A percentile compares a stretch with the other conserved stretches of the same genome.
Conservation (phyloP, 2,329 filamentous ascomycete species). For the Aspergillus fumigatus region DNA sequence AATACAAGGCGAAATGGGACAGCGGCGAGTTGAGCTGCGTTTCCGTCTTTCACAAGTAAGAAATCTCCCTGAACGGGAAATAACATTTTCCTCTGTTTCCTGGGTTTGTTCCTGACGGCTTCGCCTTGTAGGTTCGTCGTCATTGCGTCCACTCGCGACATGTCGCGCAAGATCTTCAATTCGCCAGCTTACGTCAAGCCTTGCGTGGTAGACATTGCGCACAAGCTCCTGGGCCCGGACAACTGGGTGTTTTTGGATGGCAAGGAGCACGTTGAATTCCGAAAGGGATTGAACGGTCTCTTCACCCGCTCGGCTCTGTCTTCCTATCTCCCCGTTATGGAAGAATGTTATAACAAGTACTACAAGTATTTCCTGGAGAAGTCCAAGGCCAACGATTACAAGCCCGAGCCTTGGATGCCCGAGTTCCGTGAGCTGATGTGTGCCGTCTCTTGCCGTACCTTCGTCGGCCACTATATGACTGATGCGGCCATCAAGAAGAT, state of each 20-base stretch:
- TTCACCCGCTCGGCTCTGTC: slow-evolving; percentile 90
- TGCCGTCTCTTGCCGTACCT: slow-evolving; percentile 92
- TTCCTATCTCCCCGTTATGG: slow-evolving; percentile 83
- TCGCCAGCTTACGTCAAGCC: slow-evolving; percentile 89
- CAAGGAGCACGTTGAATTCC: slow-evolving; percentile 91
- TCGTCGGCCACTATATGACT: slow-evolving; percentile 91
- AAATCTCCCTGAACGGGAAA: background rate
- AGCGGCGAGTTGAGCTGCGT: slow-evolving; percentile 93
- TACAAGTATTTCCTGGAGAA: slow-evolving; percentile 73
- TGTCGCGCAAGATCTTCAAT: slow-evolving; percentile 96
- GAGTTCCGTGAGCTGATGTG: slow-evolving; percentile 93
- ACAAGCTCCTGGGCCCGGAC: slow-evolving; percentile 83
- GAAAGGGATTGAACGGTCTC: slow-evolving; percentile 89
- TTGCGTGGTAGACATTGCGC: slow-evolving; percentile 89
- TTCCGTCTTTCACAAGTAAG: slow-evolving; percentile 97
- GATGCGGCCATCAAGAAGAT: slow-evolving; percentile 90
- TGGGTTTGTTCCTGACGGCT: background rate
- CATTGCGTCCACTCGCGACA: slow-evolving; percentile 89
- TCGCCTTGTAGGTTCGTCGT: slow-evolving; percentile 72
- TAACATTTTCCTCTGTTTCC: background rate
- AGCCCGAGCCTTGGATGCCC: slow-evolving; percentile 82
- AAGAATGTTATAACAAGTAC: slow-evolving; percentile 85
- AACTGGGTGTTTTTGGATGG: slow-evolving; percentile 99
- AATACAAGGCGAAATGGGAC: slow-evolving; percentile 89
- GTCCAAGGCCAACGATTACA: slow-evolving; percentile 65